These are phyloP conservation scores for Botrytis galanthina DNA, from an alignment of 2,329 filamentous ascomycete species.

Conservation along the genomic window DNA sequence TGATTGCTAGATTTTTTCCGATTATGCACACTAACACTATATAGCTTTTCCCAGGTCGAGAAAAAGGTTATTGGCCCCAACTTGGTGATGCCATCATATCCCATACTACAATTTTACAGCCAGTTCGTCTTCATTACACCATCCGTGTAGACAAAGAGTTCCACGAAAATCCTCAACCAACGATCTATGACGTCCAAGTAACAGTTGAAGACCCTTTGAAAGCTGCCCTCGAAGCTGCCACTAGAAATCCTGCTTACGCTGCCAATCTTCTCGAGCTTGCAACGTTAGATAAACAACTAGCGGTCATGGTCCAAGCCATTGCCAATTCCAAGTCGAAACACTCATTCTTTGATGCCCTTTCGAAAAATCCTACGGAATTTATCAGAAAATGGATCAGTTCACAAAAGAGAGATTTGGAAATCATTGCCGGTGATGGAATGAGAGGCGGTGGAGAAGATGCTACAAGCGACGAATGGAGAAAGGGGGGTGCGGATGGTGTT, in stretches of 20 bases:
- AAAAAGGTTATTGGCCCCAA: slow-evolving; percentile 80
- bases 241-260: slow-evolving; percentile 68
- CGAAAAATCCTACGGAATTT: slow-evolving; percentile 79
- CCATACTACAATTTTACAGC: slow-evolving; percentile 76
- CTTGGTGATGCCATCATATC: slow-evolving; percentile 76
- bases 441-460: slow-evolving; percentile 57
- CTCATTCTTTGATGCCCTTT: slow-evolving; percentile 76
- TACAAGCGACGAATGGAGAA: slow-evolving; percentile 66
- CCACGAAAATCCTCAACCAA: slow-evolving; percentile 70
- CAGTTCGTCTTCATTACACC: slow-evolving; percentile 83
- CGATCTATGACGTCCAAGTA: slow-evolving; percentile 87
- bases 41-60: slow-evolving; percentile 43
- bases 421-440: slow-evolving; percentile 39
- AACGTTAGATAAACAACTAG: slow-evolving; percentile 79
- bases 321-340: slow-evolving; percentile 86
- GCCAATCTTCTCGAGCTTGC: slow-evolving; percentile 73
- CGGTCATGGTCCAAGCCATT: slow-evolving; percentile 77
- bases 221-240: slow-evolving; percentile 61
- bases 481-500: slow-evolving; percentile 57
- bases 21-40: neutral
- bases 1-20: neutral
- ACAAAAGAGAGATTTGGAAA: slow-evolving; percentile 61
- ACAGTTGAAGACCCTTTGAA: slow-evolving; percentile 79
- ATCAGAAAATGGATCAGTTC: slow-evolving; percentile 84
- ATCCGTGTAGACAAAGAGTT: slow-evolving; percentile 88